Conservation (phyloP, 208 protist species). For the Trypanosoma avium region DNA sequence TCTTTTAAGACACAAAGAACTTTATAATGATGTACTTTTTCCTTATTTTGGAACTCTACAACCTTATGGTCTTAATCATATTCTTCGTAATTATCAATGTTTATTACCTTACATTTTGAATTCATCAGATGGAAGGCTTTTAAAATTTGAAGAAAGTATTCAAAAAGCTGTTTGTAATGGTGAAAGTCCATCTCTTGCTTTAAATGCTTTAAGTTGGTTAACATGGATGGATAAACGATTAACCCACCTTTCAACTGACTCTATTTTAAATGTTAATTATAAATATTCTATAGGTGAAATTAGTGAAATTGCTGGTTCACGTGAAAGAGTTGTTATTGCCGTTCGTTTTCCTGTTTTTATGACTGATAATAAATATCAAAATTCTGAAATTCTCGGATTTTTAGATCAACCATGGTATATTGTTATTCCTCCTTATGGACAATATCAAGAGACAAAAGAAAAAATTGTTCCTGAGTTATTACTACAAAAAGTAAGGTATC, state of each 20-base stretch:
- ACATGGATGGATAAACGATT: conserved; percentile 12
- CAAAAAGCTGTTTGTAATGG: conserved; percentile 8
- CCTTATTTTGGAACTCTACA: conserved; percentile 9
- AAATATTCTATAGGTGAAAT: conserved; percentile 9
- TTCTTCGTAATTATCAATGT: conserved; percentile 6
- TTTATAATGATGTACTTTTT: conserved; percentile 15
- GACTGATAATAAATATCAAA: background rate
- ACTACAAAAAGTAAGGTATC: conserved; percentile 4
- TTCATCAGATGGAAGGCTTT: background rate
- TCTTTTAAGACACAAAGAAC: conserved; percentile 10
- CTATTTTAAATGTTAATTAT: conserved; percentile 1
- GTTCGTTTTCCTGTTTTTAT: conserved; percentile 20
- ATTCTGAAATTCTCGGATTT: background rate
- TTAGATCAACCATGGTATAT: conserved; percentile 18
- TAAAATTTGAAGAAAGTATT: conserved; percentile 11
- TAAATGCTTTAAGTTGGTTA: conserved; percentile 10
- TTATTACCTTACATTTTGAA: conserved; percentile 12
- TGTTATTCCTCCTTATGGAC: conserved; percentile 15
- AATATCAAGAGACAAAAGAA: background rate
- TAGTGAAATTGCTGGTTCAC: background rate
- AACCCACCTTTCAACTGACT: background rate
- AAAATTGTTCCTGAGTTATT: conserved; percentile 6
- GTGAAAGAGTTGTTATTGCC: conserved; percentile 3
- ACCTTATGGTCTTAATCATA: conserved; percentile 1
- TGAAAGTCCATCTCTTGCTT: conserved; percentile 4